A percentile compares a stretch with the other conserved stretches of the same genome.
Evolutionary conservation across 140 eudicot genomes (phyloP).

Genomic region (Artemisia princeps): DNA sequence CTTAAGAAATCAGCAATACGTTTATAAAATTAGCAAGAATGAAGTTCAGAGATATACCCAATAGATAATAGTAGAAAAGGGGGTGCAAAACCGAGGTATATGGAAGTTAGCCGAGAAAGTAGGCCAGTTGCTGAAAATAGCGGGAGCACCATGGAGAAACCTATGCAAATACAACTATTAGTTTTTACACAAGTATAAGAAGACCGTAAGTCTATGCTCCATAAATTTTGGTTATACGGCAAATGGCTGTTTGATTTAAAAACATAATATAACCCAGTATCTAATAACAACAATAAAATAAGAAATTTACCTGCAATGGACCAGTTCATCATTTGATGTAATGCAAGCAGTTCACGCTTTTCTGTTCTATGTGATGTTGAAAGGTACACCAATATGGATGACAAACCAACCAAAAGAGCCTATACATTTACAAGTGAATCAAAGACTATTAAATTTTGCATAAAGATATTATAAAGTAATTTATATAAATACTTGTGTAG

Average conservation of each 20-base stretch:
- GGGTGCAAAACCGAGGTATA: conserved; percentile 95
- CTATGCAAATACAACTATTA: conserved; percentile 30
- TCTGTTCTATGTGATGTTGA: conserved; percentile 90
- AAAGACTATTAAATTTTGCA: neutral
- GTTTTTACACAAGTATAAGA: neutral
- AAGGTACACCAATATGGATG: conserved; percentile 70
- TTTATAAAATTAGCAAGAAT: neutral
- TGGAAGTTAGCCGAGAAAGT: conserved; percentile 75
- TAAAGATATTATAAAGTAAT: neutral
- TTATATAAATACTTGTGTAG: neutral
- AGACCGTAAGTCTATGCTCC: neutral
- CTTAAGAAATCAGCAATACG: conserved; percentile 5
- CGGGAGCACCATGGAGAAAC: conserved; percentile 75
- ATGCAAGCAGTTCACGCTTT: conserved; percentile 64
- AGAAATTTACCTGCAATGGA: conserved; percentile 62
- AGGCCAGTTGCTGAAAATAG: conserved; percentile 73
- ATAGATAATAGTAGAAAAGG: conserved; percentile 80
- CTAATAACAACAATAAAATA: neutral
- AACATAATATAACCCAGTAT: neutral
- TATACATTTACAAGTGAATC: conserved; percentile 23
- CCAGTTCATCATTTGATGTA: conserved; percentile 91
- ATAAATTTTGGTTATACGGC: neutral
- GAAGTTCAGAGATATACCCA: conserved; percentile 45
- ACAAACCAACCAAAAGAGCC: conserved; percentile 66
- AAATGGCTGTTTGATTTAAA: neutral